Conservation (phyloP, 495 filamentous ascomycete genomes). For the Talaromyces thailandensis region DNA sequence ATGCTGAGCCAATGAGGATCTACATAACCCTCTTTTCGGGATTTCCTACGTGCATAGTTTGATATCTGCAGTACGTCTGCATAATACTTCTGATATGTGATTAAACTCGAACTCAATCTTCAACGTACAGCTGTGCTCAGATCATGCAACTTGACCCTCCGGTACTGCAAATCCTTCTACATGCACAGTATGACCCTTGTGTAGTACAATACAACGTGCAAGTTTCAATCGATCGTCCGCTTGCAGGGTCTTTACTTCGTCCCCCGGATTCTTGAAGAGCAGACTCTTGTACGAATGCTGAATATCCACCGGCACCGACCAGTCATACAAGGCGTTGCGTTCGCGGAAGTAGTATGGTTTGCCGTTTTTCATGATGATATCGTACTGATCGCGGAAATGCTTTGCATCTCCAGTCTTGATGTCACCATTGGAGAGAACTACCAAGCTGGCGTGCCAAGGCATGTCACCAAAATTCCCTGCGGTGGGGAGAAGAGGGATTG, state of each 20-base stretch:
- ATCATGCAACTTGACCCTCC: neutral
- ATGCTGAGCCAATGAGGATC: neutral
- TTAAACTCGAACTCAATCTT: too few species aligned
- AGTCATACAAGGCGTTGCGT: conserved; percentile 18
- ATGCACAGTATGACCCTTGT: neutral
- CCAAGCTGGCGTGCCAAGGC: conserved; percentile 35
- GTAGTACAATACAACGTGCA: neutral
- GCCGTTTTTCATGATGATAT: conserved; percentile 29
- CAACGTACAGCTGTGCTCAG: neutral
- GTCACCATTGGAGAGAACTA: conserved; percentile 25
- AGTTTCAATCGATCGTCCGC: neutral
- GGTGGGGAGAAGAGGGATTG: conserved; percentile 37
- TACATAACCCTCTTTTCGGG: neutral
- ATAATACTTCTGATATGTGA: neutral
- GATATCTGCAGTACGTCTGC: neutral
- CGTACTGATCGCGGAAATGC: conserved; percentile 32
- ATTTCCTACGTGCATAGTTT: neutral
- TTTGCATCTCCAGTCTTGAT: conserved; percentile 25
- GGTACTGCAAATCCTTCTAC: neutral
- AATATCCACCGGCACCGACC: conserved; percentile 9
- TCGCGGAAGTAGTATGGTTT: conserved; percentile 27
- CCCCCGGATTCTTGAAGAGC: neutral
- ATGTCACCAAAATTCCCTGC: conserved; percentile 17
- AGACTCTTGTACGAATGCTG: neutral
- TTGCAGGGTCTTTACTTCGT: neutral